Evolutionary conservation across 192 early-diverging fungal species (phyloP).

Genomic region (Rhizoclosmatium globosum): DNA sequence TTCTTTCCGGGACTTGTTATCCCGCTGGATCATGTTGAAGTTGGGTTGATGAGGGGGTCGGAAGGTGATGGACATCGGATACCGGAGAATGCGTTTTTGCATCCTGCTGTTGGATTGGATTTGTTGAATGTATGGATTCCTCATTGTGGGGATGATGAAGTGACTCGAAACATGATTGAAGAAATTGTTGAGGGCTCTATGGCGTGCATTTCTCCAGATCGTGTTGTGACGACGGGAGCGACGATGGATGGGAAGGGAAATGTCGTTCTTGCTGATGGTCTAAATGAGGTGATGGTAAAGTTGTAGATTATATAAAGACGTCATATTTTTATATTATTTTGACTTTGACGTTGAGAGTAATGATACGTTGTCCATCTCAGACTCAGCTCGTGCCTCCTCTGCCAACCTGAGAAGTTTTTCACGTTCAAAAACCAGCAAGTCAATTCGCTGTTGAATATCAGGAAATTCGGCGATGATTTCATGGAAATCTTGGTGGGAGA

Average conservation of each 20-base stretch:
- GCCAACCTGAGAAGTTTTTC: not conserved
- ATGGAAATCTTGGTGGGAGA: conserved; percentile 18
- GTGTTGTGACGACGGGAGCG: not conserved
- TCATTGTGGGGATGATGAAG: conserved; percentile 3
- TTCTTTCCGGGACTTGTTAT: conserved; percentile 16
- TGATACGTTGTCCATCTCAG: no score
- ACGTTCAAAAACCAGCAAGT: not conserved
- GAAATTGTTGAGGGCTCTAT: not conserved
- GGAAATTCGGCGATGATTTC: conserved; percentile 19
- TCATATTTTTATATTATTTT: no score
- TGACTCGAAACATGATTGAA: not conserved
- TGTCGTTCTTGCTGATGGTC: not conserved
- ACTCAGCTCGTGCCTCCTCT: not conserved
- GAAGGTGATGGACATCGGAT: not conserved
- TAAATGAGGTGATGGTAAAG: not conserved
- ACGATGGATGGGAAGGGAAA: not conserved
- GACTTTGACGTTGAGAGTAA: no score
- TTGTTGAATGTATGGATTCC: conserved; percentile 20
- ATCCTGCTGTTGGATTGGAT: conserved; percentile 21
- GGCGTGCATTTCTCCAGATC: not conserved
- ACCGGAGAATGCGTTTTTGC: not conserved
- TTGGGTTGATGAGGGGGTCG: not conserved
- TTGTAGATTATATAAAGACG: not conserved
- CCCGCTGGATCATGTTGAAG: not conserved
- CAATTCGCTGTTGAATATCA: conserved; percentile 11